Percentiles rank a stretch among this genome's conserved stretches.
Conservation (phyloP, 345 rosid species). For the Barbarea vulgaris region DNA sequence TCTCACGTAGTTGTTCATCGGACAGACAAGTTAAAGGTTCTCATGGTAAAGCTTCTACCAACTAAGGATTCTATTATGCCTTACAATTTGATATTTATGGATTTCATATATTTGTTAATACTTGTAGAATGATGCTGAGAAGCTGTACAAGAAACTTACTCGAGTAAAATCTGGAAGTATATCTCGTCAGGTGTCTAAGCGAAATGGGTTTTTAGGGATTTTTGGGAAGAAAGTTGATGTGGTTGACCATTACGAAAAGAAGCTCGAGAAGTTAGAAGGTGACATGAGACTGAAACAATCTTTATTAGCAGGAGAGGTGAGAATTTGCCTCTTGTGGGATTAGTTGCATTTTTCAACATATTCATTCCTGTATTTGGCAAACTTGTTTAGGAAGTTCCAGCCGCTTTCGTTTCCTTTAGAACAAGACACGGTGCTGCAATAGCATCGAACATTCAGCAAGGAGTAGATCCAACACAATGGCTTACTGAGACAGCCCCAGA, state of each 20-base stretch:
- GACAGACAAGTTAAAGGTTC: conserved; percentile 62
- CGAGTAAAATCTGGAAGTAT: conserved; percentile 48
- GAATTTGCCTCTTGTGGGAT: conserved; percentile 5
- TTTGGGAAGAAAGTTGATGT: conserved; percentile 66
- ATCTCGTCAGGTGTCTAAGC: conserved; percentile 43
- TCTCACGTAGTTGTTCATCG: conserved; percentile 66
- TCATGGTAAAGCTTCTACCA: conserved; percentile 57
- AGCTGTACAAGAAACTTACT: conserved; percentile 60
- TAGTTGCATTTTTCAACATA: background rate
- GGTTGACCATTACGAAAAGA: conserved; percentile 63
- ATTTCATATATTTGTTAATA: conserved; percentile 8
- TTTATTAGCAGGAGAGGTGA: conserved; percentile 62
- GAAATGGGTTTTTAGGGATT: conserved; percentile 75
- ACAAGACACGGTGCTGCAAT: conserved; percentile 79
- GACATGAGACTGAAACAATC: conserved; percentile 60
- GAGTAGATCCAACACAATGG: conserved; percentile 85
- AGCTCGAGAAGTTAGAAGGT: conserved; percentile 66
- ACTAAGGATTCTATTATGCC: background rate
- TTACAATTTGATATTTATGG: background rate
- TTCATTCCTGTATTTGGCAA: conserved; percentile 24
- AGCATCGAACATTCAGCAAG: conserved; percentile 76
- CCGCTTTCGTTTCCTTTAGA: conserved; percentile 90
- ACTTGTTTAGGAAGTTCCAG: conserved; percentile 72
- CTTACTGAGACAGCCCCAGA: conserved; percentile 88
- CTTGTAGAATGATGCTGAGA: conserved; percentile 66